Conservation (phyloP, 441 rosid species). For the Lepidium campestre region DNA sequence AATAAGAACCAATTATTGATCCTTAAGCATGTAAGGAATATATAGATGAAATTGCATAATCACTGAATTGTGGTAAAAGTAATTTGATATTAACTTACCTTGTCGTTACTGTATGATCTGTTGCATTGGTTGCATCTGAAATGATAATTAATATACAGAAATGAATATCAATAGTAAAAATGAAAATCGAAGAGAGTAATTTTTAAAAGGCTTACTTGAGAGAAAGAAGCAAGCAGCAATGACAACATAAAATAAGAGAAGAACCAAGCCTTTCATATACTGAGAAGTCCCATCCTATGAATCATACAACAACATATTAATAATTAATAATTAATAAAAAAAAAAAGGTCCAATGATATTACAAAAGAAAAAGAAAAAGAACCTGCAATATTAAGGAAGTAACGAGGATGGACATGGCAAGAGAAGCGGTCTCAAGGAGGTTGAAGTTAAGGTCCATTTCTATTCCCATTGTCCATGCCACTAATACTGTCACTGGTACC, state of each 20-base stretch:
- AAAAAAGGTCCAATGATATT: no score
- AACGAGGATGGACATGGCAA: slow-evolving; percentile 46
- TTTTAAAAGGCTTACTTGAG: slow-evolving; percentile 33
- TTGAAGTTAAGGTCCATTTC: slow-evolving; percentile 63
- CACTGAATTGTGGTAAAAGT: neutral
- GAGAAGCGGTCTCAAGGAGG: slow-evolving; percentile 54
- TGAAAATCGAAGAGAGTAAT: neutral
- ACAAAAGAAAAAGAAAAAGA: neutral
- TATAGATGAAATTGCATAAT: neutral
- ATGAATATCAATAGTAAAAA: neutral
- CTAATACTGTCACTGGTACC: slow-evolving; percentile 60
- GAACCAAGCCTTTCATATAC: slow-evolving; percentile 60
- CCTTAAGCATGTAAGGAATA: neutral
- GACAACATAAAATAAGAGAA: slow-evolving; percentile 50
- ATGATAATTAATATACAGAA: neutral
- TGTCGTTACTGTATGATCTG: neutral
- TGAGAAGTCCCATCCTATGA: slow-evolving; percentile 65
- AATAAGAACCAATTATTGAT: neutral
- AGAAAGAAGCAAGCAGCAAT: slow-evolving; percentile 59
- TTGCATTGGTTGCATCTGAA: slow-evolving; percentile 18
- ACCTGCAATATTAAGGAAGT: slow-evolving; percentile 61
- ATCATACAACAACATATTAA: neutral
- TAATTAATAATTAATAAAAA: no score
- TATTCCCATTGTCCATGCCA: slow-evolving; percentile 53
- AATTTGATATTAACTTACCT: neutral